These are phyloP conservation scores for Lithocarpus polystachyus DNA, from an alignment of 306 rosid genomes.

Conservation along the genomic window DNA sequence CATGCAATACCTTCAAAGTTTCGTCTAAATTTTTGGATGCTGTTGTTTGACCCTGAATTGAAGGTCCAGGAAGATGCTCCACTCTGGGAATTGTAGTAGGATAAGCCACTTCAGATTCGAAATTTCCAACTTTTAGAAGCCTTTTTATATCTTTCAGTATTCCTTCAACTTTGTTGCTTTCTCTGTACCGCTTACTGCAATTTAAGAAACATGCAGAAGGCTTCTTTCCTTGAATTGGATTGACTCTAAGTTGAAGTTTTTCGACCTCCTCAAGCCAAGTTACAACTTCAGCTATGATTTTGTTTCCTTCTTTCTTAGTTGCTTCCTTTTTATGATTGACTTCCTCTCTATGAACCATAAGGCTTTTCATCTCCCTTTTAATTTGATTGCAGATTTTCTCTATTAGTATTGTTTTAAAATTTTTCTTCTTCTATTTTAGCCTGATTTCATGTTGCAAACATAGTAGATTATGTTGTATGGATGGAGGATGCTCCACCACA, in stretches of 20 bases:
- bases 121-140: not conserved
- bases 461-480: no score
- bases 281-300: not conserved
- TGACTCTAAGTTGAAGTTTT: not conserved
- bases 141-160: not conserved
- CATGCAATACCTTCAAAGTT: not conserved
- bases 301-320: not conserved
- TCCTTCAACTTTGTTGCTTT: not conserved
- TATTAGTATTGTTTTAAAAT: rapidly evolving
- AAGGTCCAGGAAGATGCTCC: constrained; percentile 14
- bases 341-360: not conserved
- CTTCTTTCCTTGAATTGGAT: not conserved
- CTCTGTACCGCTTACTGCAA: not conserved
- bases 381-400: not conserved
- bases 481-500: no score
- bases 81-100: not conserved
- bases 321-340: not conserved
- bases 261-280: not conserved
- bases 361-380: not conserved
- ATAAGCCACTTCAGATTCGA: not conserved
- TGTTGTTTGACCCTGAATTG: constrained; percentile 13
- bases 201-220: not conserved
- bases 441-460: no score
- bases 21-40: not conserved
- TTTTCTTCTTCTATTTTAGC: no score